Base-by-base conservation (phyloP, 768 basidiomycete species). In the Mrakia gelida region DNA sequence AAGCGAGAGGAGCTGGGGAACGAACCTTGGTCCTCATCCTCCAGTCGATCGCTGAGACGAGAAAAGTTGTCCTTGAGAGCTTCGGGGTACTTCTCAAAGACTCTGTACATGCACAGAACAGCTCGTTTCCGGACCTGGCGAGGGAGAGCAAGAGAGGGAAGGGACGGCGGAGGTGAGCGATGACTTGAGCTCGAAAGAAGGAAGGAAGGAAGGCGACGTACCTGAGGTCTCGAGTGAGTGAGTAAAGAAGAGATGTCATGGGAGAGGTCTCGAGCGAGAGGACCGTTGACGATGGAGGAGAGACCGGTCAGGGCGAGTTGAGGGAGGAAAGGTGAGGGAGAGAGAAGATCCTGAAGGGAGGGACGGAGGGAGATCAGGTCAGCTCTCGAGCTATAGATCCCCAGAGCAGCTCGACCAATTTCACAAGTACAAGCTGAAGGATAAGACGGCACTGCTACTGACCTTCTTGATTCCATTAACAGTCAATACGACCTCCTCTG, bases 401-500 rank as follows among this genome's bases (percentile, higher is more conserved):
- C n/a, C 8, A 21, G n/a, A n/a, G 28, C 30, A 32, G 23, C 52
- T 26, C 15, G 3, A 0, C 71, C 10, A 32, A 73, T 1, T 5
- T 54, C 13, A 41, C 54, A 8, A 1, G 1, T 6, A 73, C 56
- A 18, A 32, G 23, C 56, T 32, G 3, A 32, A 8, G 26, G 6
- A 34, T 38, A 41, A 3, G 23, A n/a, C n/a, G n/a, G n/a, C n/a
- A n/a, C 30, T 5, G 18, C 8, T 9, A 82, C 89, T 79, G 77
- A 92, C 94, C 89, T 97, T 97, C 87, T 96, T 96, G 75, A 85
- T 84, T 0, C 84, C 84, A 75, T 99, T 99, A 15, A 96, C 97
- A 4, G 96, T 97, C 68, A 98, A 88, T 89, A 99, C 97, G 30
- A 98, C 90, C 32, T 98, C 96, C 81, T 98, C 97, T 0, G 97